A percentile compares a stretch with the other conserved stretches of the same genome.
phyloP scores from a whole-genome alignment of 1,284 basidiomycete genomes.

The Erythrobasidium hasegawianum region DNA sequence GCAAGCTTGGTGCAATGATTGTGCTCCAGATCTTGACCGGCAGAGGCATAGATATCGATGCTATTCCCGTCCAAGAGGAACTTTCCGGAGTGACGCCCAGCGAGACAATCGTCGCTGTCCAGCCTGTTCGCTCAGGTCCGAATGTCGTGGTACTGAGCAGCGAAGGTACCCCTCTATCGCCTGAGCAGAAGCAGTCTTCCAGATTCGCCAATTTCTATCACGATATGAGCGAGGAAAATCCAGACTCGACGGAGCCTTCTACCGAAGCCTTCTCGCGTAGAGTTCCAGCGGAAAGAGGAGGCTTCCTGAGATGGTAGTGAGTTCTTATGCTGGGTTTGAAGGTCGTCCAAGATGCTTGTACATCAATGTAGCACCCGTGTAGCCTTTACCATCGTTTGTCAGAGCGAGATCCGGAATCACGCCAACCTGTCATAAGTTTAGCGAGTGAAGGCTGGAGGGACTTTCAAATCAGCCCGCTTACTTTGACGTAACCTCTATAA shows the following conservation, averaged over 20 bases:
- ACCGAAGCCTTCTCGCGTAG: background rate
- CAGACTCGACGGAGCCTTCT: background rate
- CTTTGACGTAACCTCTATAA: conserved; percentile 14
- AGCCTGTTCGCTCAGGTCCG: conserved; percentile 27
- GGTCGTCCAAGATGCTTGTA: conserved; percentile 19
- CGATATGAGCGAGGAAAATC: background rate
- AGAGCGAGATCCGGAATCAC: conserved; percentile 17
- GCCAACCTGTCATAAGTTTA: conserved; percentile 7
- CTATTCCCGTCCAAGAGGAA: conserved; percentile 39
- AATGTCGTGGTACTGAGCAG: conserved; percentile 24
- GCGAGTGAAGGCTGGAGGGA: background rate
- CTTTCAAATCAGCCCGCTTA: background rate
- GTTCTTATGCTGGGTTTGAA: background rate
- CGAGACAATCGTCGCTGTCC: conserved; percentile 27
- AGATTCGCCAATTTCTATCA: conserved; percentile 31
- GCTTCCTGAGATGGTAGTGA: background rate
- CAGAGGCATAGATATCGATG: conserved; percentile 47
- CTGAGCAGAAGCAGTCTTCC: conserved; percentile 21
- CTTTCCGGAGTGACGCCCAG: conserved; percentile 27
- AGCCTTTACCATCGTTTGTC: conserved; percentile 1
- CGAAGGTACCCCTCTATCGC: conserved; percentile 30
- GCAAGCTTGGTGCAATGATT: conserved; percentile 67
- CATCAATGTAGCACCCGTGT: conserved; percentile 5
- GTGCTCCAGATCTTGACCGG: conserved; percentile 56
- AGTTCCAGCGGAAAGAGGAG: background rate